Base-by-base conservation (phyloP, 805 yeast genomes). In the Myxozyma sirexii region DNA sequence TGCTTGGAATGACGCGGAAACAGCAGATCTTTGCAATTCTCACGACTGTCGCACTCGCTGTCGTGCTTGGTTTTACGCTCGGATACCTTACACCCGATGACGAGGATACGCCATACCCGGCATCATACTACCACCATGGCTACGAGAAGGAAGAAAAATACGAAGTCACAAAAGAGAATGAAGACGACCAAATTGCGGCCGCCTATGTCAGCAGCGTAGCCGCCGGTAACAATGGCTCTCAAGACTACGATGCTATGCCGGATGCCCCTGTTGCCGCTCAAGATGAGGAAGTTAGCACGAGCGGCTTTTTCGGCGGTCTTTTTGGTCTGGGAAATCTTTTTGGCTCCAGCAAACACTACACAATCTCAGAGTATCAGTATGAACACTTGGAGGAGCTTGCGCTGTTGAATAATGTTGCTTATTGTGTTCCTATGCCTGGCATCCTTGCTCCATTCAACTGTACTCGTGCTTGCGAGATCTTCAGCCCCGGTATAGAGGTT, bases 341-440 rank as follows among this genome's bases (percentile, higher is more conserved):
- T 39, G 65, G 65, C 21, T 4, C 46, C 7, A 29, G 47, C 37
- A 33, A 35, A 23, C 62, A 49, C 47, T 49, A 43, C 44, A 57
- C 62, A 4, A 56, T 58, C 15, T 61, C 65, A 4, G 29, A 29
- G 29, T 57, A 43, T 42, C 56, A 50, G 50, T 54, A 60, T 26
- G 59, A 51, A 24, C 51, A 54, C 17, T 47, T 62, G 35, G 42
- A 62, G 31, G 64, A 62, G 45, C 54, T 62, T 24, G 56, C 66
- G 21, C 54, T 62, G 26, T 15, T 62, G 27, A 56, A 62, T 39
- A 60, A 65, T 46, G 49, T 57, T 12, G 67, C 68, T 4, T 66
- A 66, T 51, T 66, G 68, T 26, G 61, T 66, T 2, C 68, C 68
- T 17, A 26, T 26, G 42, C 68, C 68, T 3, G 68, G 67, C 21